Percentiles rank a stretch among this genome's conserved stretches.
Evolutionary conservation across 345 rosid genomes (phyloP).

Genomic region (Theobroma cacao): DNA sequence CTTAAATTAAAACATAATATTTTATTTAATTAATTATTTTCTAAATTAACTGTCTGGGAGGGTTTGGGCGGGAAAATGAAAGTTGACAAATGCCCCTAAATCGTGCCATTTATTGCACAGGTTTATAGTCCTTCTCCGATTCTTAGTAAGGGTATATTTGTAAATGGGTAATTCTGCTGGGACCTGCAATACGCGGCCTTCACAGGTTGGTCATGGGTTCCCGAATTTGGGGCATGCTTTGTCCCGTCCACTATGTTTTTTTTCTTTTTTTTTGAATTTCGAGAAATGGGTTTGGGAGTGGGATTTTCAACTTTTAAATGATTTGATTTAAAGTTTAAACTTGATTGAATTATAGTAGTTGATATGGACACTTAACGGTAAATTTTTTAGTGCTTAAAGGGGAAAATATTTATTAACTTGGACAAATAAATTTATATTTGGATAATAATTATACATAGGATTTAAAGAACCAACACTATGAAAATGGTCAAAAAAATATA

Average conservation of each 20-base stretch:
- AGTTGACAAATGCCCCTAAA: background rate
- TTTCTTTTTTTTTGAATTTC: background rate
- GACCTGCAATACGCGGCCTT: background rate
- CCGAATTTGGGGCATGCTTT: constrained; percentile 6
- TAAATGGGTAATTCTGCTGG: background rate
- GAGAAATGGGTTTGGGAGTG: background rate
- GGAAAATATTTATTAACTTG: no score
- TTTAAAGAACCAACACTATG: no score
- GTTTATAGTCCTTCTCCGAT: background rate
- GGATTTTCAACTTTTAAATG: background rate
- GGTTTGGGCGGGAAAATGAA: constrained; percentile 32
- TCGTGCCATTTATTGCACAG: constrained; percentile 2
- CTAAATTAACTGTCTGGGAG: constrained; percentile 1
- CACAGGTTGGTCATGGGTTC: background rate
- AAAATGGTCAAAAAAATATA: no score
- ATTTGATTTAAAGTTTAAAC: background rate
- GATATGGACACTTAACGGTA: no score
- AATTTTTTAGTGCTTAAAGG: no score
- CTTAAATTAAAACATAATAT: background rate
- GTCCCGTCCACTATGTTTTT: background rate
- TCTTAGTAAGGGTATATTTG: background rate
- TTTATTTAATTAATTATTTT: background rate
- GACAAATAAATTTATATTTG: no score
- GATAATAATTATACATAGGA: no score
- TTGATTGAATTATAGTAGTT: no score